Evolutionary conservation across 2,329 filamentous ascomycete genomes (phyloP).

Genomic region (Fusarium continuum): DNA sequence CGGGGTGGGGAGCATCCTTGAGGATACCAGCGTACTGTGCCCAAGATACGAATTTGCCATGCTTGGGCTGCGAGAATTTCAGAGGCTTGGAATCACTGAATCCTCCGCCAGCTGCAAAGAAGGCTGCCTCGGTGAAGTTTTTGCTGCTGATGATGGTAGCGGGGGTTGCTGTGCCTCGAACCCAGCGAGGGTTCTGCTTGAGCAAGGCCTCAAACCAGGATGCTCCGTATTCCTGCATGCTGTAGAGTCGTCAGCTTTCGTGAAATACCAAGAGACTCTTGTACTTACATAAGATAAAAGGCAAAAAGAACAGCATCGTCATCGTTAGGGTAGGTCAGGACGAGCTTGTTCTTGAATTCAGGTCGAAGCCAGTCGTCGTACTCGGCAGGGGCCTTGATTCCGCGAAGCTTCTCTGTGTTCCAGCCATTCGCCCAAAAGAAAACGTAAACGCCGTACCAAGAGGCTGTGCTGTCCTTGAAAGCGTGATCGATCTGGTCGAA

Average conservation of each 20-base stretch:
- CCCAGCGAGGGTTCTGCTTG: slow-evolving; percentile 61
- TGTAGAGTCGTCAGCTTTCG: slow-evolving; percentile 5
- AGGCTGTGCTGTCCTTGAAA: slow-evolving; percentile 50
- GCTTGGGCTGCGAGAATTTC: slow-evolving; percentile 45
- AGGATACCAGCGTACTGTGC: slow-evolving; percentile 57
- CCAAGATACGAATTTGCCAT: slow-evolving; percentile 59
- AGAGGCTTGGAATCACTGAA: slow-evolving; percentile 20
- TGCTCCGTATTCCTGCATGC: slow-evolving; percentile 52
- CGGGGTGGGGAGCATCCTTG: slow-evolving; percentile 25
- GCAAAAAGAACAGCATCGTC: slow-evolving; percentile 64
- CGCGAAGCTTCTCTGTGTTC: slow-evolving; percentile 46
- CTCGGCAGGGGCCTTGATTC: slow-evolving; percentile 44
- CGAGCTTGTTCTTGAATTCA: slow-evolving; percentile 62
- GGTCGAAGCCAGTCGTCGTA: slow-evolving; percentile 58
- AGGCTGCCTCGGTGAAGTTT: slow-evolving; percentile 46
- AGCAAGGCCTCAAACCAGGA: slow-evolving; percentile 59
- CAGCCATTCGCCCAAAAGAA: slow-evolving; percentile 48
- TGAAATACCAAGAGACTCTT: rapidly evolving
- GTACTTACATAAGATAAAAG: slow-evolving; percentile 58
- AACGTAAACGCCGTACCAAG: slow-evolving; percentile 54
- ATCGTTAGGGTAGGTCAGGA: slow-evolving; percentile 65
- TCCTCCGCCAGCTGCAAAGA: slow-evolving; percentile 44
- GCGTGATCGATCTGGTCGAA: slow-evolving; percentile 55
- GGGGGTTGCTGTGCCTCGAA: slow-evolving; percentile 60
- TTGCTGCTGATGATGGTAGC: slow-evolving; percentile 44